A percentile compares a stretch with the other conserved stretches of the same genome.
These are phyloP conservation scores for Aspergillus intermedius DNA, from an alignment of 2,329 filamentous ascomycete genomes.

Conservation along the genomic window DNA sequence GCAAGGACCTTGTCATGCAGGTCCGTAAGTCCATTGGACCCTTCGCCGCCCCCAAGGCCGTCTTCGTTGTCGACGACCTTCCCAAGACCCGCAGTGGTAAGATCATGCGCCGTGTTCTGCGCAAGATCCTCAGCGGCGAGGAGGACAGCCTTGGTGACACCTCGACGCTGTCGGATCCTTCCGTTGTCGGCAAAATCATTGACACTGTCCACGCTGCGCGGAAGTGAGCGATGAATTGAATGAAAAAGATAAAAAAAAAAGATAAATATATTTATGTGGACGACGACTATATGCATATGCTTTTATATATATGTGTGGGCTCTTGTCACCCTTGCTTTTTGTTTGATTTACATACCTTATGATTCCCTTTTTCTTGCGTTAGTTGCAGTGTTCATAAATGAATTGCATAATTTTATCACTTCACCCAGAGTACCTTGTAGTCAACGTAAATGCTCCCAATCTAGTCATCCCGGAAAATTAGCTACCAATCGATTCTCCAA, in stretches of 20 bases:
- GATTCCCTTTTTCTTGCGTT: too few species aligned
- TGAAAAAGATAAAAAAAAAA: conserved; percentile 1
- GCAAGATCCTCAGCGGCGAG: conserved; percentile 95
- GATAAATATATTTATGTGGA: conserved; percentile 1
- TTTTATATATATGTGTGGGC: not conserved
- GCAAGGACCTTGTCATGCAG: conserved; percentile 90
- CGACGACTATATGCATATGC: not conserved
- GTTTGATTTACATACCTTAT: not conserved
- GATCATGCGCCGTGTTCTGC: conserved; percentile 95
- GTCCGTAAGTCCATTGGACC: conserved; percentile 96
- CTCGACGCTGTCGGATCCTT: conserved; percentile 87
- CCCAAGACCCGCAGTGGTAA: conserved; percentile 97
- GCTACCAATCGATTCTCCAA: too few species aligned
- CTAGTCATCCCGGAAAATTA: too few species aligned
- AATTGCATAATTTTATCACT: too few species aligned
- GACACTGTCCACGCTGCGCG: conserved; percentile 58
- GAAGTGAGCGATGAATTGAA: conserved; percentile 6
- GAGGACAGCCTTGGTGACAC: conserved; percentile 94
- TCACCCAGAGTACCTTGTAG: too few species aligned
- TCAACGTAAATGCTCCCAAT: too few species aligned
- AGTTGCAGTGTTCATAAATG: too few species aligned
- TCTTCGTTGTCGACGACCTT: conserved; percentile 85
- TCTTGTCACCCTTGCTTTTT: not conserved
- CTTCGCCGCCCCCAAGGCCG: conserved; percentile 90
- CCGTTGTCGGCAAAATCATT: conserved; percentile 86